Conservation (phyloP, 768 basidiomycete genomes). For the Suillus subluteus region DNA sequence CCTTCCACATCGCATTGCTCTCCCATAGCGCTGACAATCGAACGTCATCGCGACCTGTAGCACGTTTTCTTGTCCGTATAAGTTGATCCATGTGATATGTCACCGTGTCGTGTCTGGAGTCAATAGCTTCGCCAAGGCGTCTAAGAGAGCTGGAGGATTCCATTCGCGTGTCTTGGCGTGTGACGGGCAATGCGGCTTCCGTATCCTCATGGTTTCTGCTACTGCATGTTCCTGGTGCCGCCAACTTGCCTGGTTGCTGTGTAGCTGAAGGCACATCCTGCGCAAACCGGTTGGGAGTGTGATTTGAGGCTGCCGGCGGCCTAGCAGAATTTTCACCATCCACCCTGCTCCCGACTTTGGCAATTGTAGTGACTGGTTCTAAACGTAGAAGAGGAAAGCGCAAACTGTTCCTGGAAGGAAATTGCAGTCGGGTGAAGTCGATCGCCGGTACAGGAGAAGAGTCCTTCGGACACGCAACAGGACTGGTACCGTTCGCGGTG, state of each 20-base stretch:
- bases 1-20: slow-evolving; percentile 4
- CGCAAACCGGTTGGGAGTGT: no score
- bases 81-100: slow-evolving; percentile 3
- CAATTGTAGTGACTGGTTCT: neutral
- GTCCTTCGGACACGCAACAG: no score
- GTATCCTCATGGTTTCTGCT: neutral
- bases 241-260: neutral
- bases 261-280: neutral
- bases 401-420: slow-evolving; percentile 14
- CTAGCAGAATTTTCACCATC: neutral
- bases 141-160: neutral
- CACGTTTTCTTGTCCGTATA: neutral
- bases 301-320: no score
- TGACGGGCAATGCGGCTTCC: neutral
- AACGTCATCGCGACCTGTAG: neutral
- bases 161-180: neutral
- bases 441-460: slow-evolving; percentile 23
- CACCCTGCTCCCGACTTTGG: neutral
- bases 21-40: slow-evolving; percentile 1
- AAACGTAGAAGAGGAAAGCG: slow-evolving; percentile 15
- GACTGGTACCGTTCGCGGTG: neutral
- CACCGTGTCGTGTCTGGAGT: neutral
- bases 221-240: neutral
- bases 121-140: neutral
- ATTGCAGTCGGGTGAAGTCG: slow-evolving; percentile 31